Base-by-base conservation (phyloP, 2,329 filamentous ascomycete genomes). In the Dactylellina drechsleri region DNA sequence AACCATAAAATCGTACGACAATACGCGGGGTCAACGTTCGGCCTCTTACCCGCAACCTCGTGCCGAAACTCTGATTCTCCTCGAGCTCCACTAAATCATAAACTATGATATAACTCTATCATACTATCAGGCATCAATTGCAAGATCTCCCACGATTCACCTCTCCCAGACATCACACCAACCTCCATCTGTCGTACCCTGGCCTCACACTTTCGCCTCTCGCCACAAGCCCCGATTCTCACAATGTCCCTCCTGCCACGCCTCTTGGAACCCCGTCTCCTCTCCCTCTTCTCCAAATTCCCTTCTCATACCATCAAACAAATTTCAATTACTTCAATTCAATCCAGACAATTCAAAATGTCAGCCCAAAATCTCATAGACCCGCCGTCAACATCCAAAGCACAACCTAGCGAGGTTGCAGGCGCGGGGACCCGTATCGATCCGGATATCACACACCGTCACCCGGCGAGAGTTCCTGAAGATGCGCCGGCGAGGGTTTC, bases 381-480 rank as follows among this genome's bases (percentile, higher is more conserved):
- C 3, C 54, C 68, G 12, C 61, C 68, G 10, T 66, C 61, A 8
- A 73, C 68, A 23, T 73, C 68, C 23, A 18, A 50, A 15, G 61
- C 60, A 36, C 68, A 61, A 2, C 18, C 31, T 6, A 73, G 61
- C 54, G 56, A 49, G 20, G 61, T 52, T 10, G 61, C 54, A 4
- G 68, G 68, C 16, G 61, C 60, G 18, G 40, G 54, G 4, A 58
- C 61, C 40, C 68, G 68, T 56, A 65, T 73, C 16, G 41, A 73
- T 18, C 68, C 68, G 15, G 68, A 52, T 23, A 73, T 73, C 28
- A 73, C 60, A 3, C 54, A 73, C 26, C 47, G 16, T 18, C 68
- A 74, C 23, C 70, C 70, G 10, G 4, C 57, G 1, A 26, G 15
- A 16, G 62, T 66, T 5, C 70, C 62, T 3, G 62, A 66, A 28